phyloP scores from a whole-genome alignment of 129 eudicot species.

The Flaveria trinervia region DNA sequence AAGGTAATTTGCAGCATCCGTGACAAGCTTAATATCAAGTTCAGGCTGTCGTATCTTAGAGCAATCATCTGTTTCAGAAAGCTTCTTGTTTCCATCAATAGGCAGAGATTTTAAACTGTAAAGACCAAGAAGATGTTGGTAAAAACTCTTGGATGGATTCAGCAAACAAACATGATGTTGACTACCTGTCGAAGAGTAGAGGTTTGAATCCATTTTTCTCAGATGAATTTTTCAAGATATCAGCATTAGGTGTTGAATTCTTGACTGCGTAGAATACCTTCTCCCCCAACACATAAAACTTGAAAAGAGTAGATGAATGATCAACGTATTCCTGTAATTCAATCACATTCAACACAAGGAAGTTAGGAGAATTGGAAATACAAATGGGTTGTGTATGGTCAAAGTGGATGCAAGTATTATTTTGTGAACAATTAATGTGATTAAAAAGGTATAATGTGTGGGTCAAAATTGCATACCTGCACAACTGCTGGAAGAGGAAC shows the following conservation, averaged over 20 bases:
- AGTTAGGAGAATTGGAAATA: neutral
- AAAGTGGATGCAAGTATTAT: too few relatives aligned
- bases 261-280: slow-evolving; percentile 70
- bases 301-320: slow-evolving; percentile 77
- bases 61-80: slow-evolving; percentile 29
- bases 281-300: slow-evolving; percentile 85
- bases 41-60: slow-evolving; percentile 31
- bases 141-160: neutral
- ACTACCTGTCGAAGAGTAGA: slow-evolving; percentile 83
- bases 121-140: slow-evolving; percentile 5
- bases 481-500: slow-evolving; percentile 97
- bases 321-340: slow-evolving; percentile 91
- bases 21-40: slow-evolving; percentile 74
- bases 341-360: slow-evolving; percentile 19
- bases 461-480: too few relatives aligned
- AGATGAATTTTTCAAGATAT: slow-evolving; percentile 49
- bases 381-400: too few relatives aligned
- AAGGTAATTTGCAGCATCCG: slow-evolving; percentile 82
- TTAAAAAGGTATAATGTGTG: too few relatives aligned
- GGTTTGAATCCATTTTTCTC: slow-evolving; percentile 60
- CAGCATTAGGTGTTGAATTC: slow-evolving; percentile 80
- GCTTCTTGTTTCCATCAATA: slow-evolving; percentile 48
- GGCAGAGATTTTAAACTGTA: slow-evolving; percentile 88
- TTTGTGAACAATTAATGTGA: too few relatives aligned
- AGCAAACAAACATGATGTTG: neutral